Conservation (phyloP, 768 basidiomycete species). For the Phanerochaete sordida region DNA sequence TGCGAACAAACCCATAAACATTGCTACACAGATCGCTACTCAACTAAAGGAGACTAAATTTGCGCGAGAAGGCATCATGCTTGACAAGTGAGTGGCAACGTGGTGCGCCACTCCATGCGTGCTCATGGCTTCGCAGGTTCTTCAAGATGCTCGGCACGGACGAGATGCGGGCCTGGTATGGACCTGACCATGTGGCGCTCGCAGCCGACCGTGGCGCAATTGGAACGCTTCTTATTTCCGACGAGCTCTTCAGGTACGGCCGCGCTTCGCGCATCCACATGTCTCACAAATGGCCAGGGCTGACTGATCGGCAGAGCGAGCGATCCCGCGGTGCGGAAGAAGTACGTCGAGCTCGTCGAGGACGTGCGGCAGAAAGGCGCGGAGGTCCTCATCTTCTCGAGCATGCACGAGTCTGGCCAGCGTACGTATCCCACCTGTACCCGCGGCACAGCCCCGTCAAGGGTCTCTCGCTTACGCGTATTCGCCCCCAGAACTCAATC, state of each 20-base stretch:
- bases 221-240: conserved; percentile 91
- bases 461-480: not conserved
- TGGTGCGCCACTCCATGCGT: not conserved
- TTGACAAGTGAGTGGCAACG: conserved; percentile 64
- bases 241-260: conserved; percentile 83
- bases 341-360: conserved; percentile 86
- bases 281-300: not conserved
- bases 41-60: conserved; percentile 95
- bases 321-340: conserved; percentile 72
- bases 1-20: not conserved
- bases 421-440: conserved; percentile 70
- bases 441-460: not conserved
- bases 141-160: conserved; percentile 96
- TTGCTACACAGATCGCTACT: conserved; percentile 49
- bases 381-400: conserved; percentile 95
- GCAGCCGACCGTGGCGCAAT: conserved; percentile 93
- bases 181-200: conserved; percentile 87
- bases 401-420: conserved; percentile 99
- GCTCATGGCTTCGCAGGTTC: conserved; percentile 39
- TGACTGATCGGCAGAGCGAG: conserved; percentile 64
- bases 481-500: conserved; percentile 75
- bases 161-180: conserved; percentile 98
- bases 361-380: conserved; percentile 84
- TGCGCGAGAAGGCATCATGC: conserved; percentile 85
- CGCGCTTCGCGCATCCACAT: not conserved